phyloP scores from a whole-genome alignment of 2,329 filamentous ascomycete species.

The Hypoxylon sp. region DNA sequence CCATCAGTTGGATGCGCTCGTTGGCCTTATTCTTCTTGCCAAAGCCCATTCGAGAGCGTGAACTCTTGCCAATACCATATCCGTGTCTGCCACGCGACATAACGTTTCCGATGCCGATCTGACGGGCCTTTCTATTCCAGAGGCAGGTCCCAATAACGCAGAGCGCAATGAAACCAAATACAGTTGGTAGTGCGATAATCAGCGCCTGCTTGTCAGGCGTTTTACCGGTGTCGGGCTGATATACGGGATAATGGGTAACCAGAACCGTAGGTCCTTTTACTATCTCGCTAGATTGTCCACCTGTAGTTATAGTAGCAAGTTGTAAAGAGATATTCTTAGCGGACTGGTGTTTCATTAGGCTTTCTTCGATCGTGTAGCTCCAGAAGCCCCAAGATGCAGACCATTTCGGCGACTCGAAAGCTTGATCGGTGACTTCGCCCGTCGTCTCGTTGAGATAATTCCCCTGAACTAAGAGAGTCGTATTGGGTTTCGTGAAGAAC shows the following conservation, averaged over 20 bases:
- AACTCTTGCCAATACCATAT: slow-evolving; percentile 60
- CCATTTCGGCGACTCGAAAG: slow-evolving; percentile 57
- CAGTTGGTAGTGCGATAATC: slow-evolving; percentile 67
- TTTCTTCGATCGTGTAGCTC: slow-evolving; percentile 59
- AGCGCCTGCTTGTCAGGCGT: slow-evolving; percentile 60
- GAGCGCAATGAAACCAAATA: slow-evolving; percentile 64
- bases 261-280: slow-evolving; percentile 61
- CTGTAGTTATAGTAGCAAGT: slow-evolving; percentile 58
- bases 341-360: slow-evolving; percentile 57
- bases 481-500: slow-evolving; percentile 63
- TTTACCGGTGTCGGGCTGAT: slow-evolving; percentile 52
- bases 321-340: slow-evolving; percentile 65
- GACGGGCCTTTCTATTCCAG: slow-evolving; percentile 67
- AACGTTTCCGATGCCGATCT: slow-evolving; percentile 66
- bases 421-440: slow-evolving; percentile 54
- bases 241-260: slow-evolving; percentile 57
- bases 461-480: slow-evolving; percentile 54
- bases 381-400: slow-evolving; percentile 64
- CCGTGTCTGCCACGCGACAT: slow-evolving; percentile 63
- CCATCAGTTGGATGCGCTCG: slow-evolving; percentile 63
- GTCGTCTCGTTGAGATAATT: slow-evolving; percentile 54
- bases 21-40: slow-evolving; percentile 54
- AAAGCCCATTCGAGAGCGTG: slow-evolving; percentile 55
- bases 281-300: slow-evolving; percentile 49
- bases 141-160: slow-evolving; percentile 69